Conservation (phyloP, 345 rosid genomes). For the Melastoma malabathricum region DNA sequence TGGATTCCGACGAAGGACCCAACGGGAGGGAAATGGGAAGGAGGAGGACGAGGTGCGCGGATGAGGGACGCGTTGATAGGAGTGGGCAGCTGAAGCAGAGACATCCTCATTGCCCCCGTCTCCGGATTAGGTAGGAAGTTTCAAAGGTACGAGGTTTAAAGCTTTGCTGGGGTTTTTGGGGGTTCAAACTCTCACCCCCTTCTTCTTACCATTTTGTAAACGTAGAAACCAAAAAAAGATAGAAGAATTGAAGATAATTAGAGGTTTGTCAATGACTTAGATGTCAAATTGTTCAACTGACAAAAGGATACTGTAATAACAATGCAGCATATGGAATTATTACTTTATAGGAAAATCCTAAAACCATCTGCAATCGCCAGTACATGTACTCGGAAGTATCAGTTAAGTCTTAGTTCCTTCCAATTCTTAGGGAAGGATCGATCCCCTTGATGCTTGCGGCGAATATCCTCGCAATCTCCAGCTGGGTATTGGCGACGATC, state of each 20-base stretch:
- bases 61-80: neutral
- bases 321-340: no score
- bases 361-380: neutral
- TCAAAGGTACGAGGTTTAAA: no score
- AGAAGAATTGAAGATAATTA: no score
- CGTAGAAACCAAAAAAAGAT: no score
- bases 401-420: conserved; percentile 38
- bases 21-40: conserved; percentile 14
- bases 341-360: neutral
- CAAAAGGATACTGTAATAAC: no score
- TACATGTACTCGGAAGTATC: neutral
- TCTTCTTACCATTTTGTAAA: no score
- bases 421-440: conserved; percentile 76
- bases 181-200: no score
- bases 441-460: conserved; percentile 41
- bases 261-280: no score
- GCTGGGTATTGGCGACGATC: conserved; percentile 78
- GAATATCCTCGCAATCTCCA: conserved; percentile 79
- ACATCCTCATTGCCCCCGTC: conserved; percentile 20
- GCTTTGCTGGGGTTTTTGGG: no score
- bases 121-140: no score
- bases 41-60: conserved; percentile 9
- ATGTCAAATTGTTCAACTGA: no score
- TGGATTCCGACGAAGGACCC: conserved; percentile 11
- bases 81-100: conserved; percentile 33